These are phyloP conservation scores for Albifimbria verrucaria DNA, from an alignment of 2,329 filamentous ascomycete species.

Conservation along the genomic window DNA sequence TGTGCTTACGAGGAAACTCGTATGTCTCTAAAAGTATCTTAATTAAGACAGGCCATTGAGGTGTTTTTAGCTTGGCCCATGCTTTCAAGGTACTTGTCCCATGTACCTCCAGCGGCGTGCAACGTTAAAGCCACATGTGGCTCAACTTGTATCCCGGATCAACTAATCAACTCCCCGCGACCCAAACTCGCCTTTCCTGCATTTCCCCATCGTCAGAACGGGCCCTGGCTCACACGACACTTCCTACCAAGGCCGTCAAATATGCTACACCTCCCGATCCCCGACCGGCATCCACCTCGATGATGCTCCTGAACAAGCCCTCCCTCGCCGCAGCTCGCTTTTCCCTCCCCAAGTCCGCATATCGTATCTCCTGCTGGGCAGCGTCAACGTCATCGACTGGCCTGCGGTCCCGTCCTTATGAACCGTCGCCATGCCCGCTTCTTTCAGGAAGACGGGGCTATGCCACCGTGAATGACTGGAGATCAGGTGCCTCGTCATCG, in stretches of 20 bases:
- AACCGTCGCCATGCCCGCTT: not conserved
- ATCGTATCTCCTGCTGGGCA: not conserved
- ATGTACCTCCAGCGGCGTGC: too few relatives aligned
- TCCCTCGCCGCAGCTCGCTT: slow-evolving; percentile 1
- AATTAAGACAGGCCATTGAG: too few relatives aligned
- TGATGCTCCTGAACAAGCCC: slow-evolving; percentile 19
- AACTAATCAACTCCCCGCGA: too few relatives aligned
- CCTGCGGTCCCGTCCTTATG: not conserved
- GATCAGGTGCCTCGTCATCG: slow-evolving; percentile 1
- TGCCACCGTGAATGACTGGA: slow-evolving; percentile 16
- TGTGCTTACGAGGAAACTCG: too few relatives aligned
- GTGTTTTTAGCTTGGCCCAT: too few relatives aligned
- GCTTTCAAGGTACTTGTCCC: too few relatives aligned
- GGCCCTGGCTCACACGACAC: slow-evolving; percentile 1
- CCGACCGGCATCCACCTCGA: slow-evolving; percentile 5
- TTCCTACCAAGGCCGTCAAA: slow-evolving; percentile 7
- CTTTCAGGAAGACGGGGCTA: slow-evolving; percentile 11
- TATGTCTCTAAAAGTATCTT: too few relatives aligned
- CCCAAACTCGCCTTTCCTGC: too few relatives aligned
- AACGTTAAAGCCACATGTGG: too few relatives aligned
- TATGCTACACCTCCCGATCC: slow-evolving; percentile 14
- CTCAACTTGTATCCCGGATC: too few relatives aligned
- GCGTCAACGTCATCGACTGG: not conserved
- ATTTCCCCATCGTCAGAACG: not conserved
- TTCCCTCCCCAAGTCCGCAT: not conserved